A percentile compares a stretch with the other conserved stretches of the same genome.
Conservation (phyloP, 2,329 filamentous ascomycete species). For the Emmonsiellopsis sp. region DNA sequence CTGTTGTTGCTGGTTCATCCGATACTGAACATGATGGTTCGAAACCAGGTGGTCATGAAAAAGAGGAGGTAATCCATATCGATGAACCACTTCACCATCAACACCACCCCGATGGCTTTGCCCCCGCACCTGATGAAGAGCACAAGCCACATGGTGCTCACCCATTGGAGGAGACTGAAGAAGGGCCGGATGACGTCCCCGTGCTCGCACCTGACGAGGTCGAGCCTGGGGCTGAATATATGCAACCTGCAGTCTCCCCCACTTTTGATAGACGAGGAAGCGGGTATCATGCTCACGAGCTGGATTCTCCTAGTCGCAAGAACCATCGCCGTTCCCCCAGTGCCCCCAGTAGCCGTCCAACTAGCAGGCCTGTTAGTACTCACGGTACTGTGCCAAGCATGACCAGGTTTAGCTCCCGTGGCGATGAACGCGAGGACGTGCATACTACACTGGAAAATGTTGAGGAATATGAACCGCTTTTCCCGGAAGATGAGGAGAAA, state of each 20-base stretch:
- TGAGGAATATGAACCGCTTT: constrained; percentile 90
- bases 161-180: constrained; percentile 35
- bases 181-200: constrained; percentile 57
- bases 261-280: constrained; percentile 54
- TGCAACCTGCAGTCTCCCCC: constrained; percentile 76
- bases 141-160: constrained; percentile 38
- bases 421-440: constrained; percentile 41
- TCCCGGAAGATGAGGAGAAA: constrained; percentile 65
- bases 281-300: constrained; percentile 39
- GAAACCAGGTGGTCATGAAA: constrained; percentile 19
- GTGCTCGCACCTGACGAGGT: constrained; percentile 87
- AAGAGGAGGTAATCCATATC: constrained; percentile 54
- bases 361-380: constrained; percentile 55
- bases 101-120: constrained; percentile 40
- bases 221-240: constrained; percentile 55
- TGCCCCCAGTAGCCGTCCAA: constrained; percentile 52
- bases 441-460: constrained; percentile 72
- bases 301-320: constrained; percentile 40
- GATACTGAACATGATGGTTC: constrained; percentile 33
- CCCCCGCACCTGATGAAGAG: constrained; percentile 41
- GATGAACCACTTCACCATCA: constrained; percentile 49
- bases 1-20: constrained; percentile 35
- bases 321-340: constrained; percentile 43
- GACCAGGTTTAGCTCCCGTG: constrained; percentile 45
- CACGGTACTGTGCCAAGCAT: constrained; percentile 47